Percentiles rank a stretch among this genome's conserved stretches.
Evolutionary conservation across 2,329 filamentous ascomycete species (phyloP).

Genomic region (Nemania sp.): DNA sequence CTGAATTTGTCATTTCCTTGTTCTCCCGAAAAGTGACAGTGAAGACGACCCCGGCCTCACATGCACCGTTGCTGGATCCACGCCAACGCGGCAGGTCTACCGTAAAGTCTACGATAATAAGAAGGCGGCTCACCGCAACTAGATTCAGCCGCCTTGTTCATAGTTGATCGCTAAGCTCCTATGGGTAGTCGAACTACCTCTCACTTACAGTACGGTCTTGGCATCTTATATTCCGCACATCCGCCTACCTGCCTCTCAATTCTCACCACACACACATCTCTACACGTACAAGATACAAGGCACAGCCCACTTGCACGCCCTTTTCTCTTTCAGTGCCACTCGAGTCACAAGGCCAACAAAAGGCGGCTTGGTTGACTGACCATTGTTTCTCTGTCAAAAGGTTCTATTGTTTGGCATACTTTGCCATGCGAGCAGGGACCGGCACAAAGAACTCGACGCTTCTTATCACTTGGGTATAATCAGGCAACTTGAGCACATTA

Average conservation of each 20-base stretch:
- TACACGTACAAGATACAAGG: neutral
- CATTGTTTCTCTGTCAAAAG: constrained; percentile 28
- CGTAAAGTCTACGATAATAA: constrained; percentile 14
- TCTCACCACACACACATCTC: neutral
- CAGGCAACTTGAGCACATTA: constrained; percentile 4
- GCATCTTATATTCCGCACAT: constrained; percentile 13
- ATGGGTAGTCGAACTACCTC: neutral
- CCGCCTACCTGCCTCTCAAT: neutral
- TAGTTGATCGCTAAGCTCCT: constrained; percentile 20
- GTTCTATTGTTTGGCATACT: constrained; percentile 27
- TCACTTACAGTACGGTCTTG: constrained; percentile 7
- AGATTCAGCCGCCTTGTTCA: constrained; percentile 10
- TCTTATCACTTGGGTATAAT: constrained; percentile 34
- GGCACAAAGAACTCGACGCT: constrained; percentile 32
- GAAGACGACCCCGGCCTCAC: neutral
- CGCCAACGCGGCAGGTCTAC: neutral
- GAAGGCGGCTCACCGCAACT: constrained; percentile 18
- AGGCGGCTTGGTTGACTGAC: constrained; percentile 18
- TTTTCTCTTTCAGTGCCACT: constrained; percentile 14
- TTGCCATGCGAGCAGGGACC: constrained; percentile 24
- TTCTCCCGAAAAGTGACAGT: constrained; percentile 12
- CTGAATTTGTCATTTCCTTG: constrained; percentile 17
- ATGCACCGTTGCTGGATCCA: constrained; percentile 5
- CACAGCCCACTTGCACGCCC: constrained; percentile 6
- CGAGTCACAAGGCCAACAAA: constrained; percentile 7